Percentiles rank a stretch among this genome's conserved stretches.
Evolutionary conservation across 2,329 filamentous ascomycete genomes (phyloP).

Genomic region (Scortechinia acanthostroma): DNA sequence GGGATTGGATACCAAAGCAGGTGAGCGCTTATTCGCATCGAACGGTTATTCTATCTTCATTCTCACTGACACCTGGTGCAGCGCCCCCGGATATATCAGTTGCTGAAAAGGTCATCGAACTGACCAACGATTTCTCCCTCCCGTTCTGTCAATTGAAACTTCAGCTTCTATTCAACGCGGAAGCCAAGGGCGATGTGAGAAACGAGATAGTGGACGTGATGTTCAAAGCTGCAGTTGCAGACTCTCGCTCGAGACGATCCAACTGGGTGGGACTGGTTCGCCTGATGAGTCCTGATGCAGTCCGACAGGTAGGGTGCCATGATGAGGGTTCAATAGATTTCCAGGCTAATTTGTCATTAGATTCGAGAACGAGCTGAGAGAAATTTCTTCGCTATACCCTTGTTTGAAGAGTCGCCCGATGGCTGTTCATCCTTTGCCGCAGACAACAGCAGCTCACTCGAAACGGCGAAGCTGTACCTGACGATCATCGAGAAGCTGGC

Average conservation of each 20-base stretch:
- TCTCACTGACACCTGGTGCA: background rate
- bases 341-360: too few relatives aligned
- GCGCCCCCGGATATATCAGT: slow-evolving; percentile 9
- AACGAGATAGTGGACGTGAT: slow-evolving; percentile 21
- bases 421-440: background rate
- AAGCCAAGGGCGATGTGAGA: slow-evolving; percentile 9
- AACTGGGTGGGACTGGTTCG: slow-evolving; percentile 27
- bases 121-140: slow-evolving; percentile 29
- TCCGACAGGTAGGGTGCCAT: slow-evolving; percentile 18
- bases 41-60: too few relatives aligned
- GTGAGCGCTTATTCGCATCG: background rate
- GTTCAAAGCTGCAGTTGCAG: slow-evolving; percentile 24
- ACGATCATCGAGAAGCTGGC: slow-evolving; percentile 6
- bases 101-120: slow-evolving; percentile 20
- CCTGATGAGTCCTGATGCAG: slow-evolving; percentile 23
- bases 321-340: slow-evolving; percentile 8
- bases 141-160: slow-evolving; percentile 30
- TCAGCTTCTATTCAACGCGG: slow-evolving; percentile 23
- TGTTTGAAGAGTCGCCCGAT: slow-evolving; percentile 18
- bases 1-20: background rate
- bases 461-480: background rate
- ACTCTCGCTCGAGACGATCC: slow-evolving; percentile 18
- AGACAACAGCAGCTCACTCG: background rate
- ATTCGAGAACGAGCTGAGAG: slow-evolving; percentile 28
- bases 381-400: slow-evolving; percentile 19